phyloP scores from a whole-genome alignment of 78 protist genomes.

The Dictyostelium purpureum region DNA sequence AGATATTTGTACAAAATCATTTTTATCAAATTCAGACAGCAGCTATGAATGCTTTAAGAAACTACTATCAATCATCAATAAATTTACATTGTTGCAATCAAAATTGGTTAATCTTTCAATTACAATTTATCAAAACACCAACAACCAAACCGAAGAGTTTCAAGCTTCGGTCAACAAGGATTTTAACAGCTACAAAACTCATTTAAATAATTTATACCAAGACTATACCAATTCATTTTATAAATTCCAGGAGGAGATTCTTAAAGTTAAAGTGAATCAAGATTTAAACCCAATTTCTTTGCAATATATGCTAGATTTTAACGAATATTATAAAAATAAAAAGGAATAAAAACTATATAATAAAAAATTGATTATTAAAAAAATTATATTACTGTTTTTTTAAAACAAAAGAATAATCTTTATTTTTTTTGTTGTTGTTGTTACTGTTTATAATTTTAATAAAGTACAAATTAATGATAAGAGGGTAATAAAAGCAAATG shows the following conservation, averaged over 20 bases:
- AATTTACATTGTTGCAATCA: constrained; percentile 1
- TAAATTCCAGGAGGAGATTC: constrained; percentile 25
- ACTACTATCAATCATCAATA: not conserved
- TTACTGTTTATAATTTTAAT: not conserved
- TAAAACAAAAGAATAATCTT: no score
- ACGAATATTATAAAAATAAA: constrained; percentile 51
- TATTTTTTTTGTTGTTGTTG: not conserved
- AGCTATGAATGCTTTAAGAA: constrained; percentile 46
- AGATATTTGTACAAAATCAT: constrained; percentile 40
- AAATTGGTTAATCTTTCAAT: not conserved
- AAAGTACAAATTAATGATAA: not conserved
- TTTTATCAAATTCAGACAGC: constrained; percentile 21
- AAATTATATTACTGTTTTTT: not conserved
- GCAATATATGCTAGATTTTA: constrained; percentile 62
- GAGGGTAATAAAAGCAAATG: not conserved
- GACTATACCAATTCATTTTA: constrained; percentile 26
- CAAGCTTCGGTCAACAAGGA: not conserved
- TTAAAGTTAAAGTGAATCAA: constrained; percentile 17
- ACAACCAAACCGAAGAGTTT: not conserved
- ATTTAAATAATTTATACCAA: not conserved
- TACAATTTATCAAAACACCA: constrained; percentile 5
- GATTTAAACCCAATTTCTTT: constrained; percentile 70
- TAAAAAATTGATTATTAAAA: not conserved
- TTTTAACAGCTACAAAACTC: constrained; percentile 3
- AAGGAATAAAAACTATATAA: not conserved